These are phyloP conservation scores for Kluyveromyces nonfermentans DNA, from an alignment of 805 yeast genomes.

Conservation along the genomic window DNA sequence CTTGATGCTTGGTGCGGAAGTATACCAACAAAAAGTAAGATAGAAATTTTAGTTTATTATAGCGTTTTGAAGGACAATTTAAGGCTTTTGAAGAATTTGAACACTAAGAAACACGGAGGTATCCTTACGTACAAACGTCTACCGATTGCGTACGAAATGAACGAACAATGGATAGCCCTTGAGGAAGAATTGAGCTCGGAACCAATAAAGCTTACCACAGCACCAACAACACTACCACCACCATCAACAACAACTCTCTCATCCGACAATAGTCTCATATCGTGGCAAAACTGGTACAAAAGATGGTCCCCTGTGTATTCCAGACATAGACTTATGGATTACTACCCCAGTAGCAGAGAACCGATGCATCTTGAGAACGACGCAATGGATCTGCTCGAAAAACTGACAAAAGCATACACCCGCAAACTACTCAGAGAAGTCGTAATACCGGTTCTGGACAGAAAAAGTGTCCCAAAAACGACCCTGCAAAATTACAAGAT, in stretches of 20 bases:
- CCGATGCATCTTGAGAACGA: constrained; percentile 11
- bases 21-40: constrained; percentile 18
- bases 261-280: constrained; percentile 6
- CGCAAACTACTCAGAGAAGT: constrained; percentile 13
- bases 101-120: constrained; percentile 12
- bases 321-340: constrained; percentile 13
- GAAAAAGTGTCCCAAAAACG: constrained; percentile 6
- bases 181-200: constrained; percentile 21
- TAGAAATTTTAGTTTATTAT: constrained; percentile 23
- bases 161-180: constrained; percentile 17
- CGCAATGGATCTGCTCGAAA: constrained; percentile 10
- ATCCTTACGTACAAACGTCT: constrained; percentile 16
- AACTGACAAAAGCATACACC: constrained; percentile 11
- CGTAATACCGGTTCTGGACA: constrained; percentile 14
- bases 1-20: constrained; percentile 21
- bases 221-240: background rate
- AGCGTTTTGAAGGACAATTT: constrained; percentile 15
- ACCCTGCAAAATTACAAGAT: background rate
- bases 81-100: constrained; percentile 8
- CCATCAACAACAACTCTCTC: background rate
- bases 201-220: constrained; percentile 1
- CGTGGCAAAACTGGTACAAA: constrained; percentile 19
- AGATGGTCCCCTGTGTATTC: constrained; percentile 24
- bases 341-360: constrained; percentile 7
- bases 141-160: constrained; percentile 29